Evolutionary conservation across 1,284 basidiomycete species (phyloP).

Genomic region (Moesziomyces globuligerus): DNA sequence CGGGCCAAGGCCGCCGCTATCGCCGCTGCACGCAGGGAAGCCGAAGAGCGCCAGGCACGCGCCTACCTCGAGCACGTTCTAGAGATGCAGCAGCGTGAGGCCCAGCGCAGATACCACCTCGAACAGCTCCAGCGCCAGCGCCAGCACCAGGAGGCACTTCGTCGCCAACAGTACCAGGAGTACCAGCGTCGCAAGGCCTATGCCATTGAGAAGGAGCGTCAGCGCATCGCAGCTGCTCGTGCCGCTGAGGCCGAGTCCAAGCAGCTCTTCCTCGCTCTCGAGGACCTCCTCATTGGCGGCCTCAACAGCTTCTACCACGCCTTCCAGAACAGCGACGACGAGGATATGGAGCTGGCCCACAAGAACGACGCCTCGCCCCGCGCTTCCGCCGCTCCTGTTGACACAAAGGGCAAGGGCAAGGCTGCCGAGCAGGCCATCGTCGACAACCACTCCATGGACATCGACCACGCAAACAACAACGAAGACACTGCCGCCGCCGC

Average conservation of each 20-base stretch:
- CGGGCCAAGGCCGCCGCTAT: constrained; percentile 24
- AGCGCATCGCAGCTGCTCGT: constrained; percentile 25
- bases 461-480: constrained; percentile 15
- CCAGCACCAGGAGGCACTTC: constrained; percentile 40
- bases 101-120: constrained; percentile 35
- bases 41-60: constrained; percentile 36
- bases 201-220: constrained; percentile 43
- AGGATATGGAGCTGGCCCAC: constrained; percentile 21
- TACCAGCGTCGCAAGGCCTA: constrained; percentile 47
- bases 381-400: constrained; percentile 1
- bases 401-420: constrained; percentile 47
- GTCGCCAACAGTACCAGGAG: constrained; percentile 41
- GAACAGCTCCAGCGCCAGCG: constrained; percentile 43
- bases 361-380: constrained; percentile 18
- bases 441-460: constrained; percentile 22
- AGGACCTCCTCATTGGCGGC: constrained; percentile 42
- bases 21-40: constrained; percentile 25
- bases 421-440: constrained; percentile 13
- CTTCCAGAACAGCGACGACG: constrained; percentile 18
- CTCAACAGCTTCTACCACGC: constrained; percentile 24
- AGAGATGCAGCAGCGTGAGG: constrained; percentile 38
- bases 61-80: constrained; percentile 46
- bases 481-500: constrained; percentile 11
- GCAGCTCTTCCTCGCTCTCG: constrained; percentile 45
- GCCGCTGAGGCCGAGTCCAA: constrained; percentile 34